These are phyloP conservation scores for Salix brachista DNA, from an alignment of 345 rosid genomes.

Conservation along the genomic window DNA sequence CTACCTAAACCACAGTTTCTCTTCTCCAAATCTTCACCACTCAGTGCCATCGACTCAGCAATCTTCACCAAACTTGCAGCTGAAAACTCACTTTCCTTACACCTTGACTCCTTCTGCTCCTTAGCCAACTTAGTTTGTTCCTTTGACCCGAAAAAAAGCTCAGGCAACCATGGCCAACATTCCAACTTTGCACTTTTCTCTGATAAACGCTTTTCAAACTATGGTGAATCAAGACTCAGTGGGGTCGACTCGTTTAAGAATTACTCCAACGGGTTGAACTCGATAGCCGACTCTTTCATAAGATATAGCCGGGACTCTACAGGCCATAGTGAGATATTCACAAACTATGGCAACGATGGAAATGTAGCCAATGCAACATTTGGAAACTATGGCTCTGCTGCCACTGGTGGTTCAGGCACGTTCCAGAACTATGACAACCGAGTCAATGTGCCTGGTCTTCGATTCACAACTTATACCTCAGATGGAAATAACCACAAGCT, in stretches of 20 bases:
- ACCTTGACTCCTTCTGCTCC: slow-evolving; percentile 22
- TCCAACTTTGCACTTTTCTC: slow-evolving; percentile 24
- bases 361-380: slow-evolving; percentile 28
- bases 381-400: slow-evolving; percentile 26
- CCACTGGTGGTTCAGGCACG: slow-evolving; percentile 26
- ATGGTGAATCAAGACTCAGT: slow-evolving; percentile 17
- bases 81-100: slow-evolving; percentile 20
- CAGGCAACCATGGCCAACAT: neutral
- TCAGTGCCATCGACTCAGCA: slow-evolving; percentile 23
- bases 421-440: slow-evolving; percentile 22
- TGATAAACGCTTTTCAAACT: slow-evolving; percentile 22
- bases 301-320: slow-evolving; percentile 23
- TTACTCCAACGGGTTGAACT: slow-evolving; percentile 31
- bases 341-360: slow-evolving; percentile 21
- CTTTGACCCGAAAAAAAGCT: slow-evolving; percentile 1
- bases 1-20: slow-evolving; percentile 26
- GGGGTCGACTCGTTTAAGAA: slow-evolving; percentile 29
- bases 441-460: slow-evolving; percentile 30
- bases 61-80: slow-evolving; percentile 25
- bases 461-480: slow-evolving; percentile 29
- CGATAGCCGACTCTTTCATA: slow-evolving; percentile 19
- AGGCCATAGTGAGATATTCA: slow-evolving; percentile 19
- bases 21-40: slow-evolving; percentile 32
- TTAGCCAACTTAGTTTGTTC: slow-evolving; percentile 23
- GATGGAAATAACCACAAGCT: slow-evolving; percentile 27